phyloP scores from a whole-genome alignment of 2,329 filamentous ascomycete species.

The Phyllosticta citriasiana region DNA sequence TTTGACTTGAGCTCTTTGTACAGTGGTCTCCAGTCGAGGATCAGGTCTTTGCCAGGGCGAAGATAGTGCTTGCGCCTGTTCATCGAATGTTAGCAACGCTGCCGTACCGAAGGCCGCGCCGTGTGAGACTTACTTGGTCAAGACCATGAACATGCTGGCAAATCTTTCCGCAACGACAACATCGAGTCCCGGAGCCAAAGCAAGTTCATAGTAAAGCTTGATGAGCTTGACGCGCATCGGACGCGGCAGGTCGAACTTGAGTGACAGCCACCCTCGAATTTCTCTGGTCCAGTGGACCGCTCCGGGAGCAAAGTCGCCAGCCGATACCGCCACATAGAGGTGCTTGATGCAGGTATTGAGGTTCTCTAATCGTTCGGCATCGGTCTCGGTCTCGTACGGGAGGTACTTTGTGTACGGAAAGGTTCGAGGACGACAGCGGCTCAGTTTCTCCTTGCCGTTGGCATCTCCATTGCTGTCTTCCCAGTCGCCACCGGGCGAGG shows the following conservation, averaged over 20 bases:
- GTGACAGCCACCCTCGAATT: constrained; percentile 84
- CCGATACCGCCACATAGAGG: constrained; percentile 81
- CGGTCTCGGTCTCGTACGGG: constrained; percentile 79
- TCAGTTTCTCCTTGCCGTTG: constrained; percentile 45
- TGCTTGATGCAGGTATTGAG: constrained; percentile 84
- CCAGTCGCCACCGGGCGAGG: constrained; percentile 64
- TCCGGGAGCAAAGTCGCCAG: constrained; percentile 88
- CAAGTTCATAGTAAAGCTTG: constrained; percentile 87
- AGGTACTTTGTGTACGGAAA: constrained; percentile 88
- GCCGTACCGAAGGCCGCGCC: background rate
- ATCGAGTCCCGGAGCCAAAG: constrained; percentile 82
- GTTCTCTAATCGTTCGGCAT: constrained; percentile 64
- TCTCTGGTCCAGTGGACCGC: constrained; percentile 96
- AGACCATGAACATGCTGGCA: constrained; percentile 86
- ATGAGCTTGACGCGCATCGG: constrained; percentile 75
- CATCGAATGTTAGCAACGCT: constrained; percentile 9
- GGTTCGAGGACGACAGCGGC: constrained; percentile 68
- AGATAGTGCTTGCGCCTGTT: constrained; percentile 90
- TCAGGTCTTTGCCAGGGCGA: constrained; percentile 79
- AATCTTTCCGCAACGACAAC: constrained; percentile 76
- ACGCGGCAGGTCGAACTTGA: constrained; percentile 94
- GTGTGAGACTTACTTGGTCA: constrained; percentile 66
- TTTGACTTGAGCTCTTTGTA: constrained; percentile 89
- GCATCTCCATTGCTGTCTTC: constrained; percentile 41
- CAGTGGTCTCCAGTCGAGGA: constrained; percentile 83